phyloP scores from a whole-genome alignment of 2,329 filamentous ascomycete species.

The Drechslerella coelobrocha region DNA sequence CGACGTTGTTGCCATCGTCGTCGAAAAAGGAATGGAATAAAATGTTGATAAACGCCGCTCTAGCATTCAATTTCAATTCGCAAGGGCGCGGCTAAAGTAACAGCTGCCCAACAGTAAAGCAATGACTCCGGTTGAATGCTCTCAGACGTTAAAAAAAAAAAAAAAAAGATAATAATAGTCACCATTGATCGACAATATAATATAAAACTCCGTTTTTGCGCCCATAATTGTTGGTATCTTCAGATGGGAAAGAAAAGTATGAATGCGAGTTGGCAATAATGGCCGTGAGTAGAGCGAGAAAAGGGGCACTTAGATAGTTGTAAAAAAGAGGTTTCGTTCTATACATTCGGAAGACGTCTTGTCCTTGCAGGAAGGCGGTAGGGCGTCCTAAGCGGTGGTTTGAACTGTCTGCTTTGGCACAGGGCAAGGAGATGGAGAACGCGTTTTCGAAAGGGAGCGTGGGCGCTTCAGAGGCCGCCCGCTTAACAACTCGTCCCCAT shows the following conservation, averaged over 20 bases:
- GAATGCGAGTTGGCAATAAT: slow-evolving; percentile 7
- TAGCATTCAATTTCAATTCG: slow-evolving; percentile 1
- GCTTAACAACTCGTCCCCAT: background rate
- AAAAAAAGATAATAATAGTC: too few species aligned
- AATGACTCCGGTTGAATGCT: slow-evolving; percentile 35
- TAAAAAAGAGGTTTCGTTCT: background rate
- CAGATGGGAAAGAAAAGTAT: slow-evolving; percentile 21
- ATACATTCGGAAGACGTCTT: slow-evolving; percentile 10
- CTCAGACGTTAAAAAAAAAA: background rate
- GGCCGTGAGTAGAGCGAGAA: slow-evolving; percentile 11
- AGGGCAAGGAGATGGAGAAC: slow-evolving; percentile 32
- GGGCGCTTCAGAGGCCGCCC: slow-evolving; percentile 37
- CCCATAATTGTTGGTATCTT: slow-evolving; percentile 46
- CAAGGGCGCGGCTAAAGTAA: background rate
- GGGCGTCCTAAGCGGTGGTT: slow-evolving; percentile 25
- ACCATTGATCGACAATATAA: background rate
- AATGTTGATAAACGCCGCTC: slow-evolving; percentile 2
- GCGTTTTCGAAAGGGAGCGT: slow-evolving; percentile 32
- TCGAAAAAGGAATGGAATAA: background rate
- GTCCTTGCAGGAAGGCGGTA: background rate
- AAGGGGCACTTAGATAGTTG: slow-evolving; percentile 12
- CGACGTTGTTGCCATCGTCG: background rate
- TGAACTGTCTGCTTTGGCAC: slow-evolving; percentile 11
- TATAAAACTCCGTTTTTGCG: slow-evolving; percentile 32
- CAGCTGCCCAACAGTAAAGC: slow-evolving; percentile 1